Evolutionary conservation across 257 asterid species (phyloP), one percentile per base, ranked within the genome.

Genomic region (Penstemon eatonii): DNA sequence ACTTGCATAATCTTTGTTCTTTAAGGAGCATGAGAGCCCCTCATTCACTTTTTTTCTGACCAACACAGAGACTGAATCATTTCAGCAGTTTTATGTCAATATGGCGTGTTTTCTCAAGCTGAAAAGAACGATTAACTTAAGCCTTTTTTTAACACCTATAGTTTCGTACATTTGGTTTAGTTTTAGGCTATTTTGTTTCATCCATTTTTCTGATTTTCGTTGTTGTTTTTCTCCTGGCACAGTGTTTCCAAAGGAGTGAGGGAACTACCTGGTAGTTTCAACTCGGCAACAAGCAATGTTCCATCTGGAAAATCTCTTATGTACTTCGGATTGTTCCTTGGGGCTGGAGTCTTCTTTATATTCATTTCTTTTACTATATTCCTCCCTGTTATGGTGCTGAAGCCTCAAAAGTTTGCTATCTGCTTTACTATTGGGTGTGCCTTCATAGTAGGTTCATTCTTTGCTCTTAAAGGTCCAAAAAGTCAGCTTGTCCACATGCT

Each of bases 401-500:
- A 84, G 76, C 97, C 97, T 72, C 97, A 91, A 56, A 91, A 91
- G 73, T 91, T 91, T 77, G 97, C 97, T 65, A 81, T 85, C 77
- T 91, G 95, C 85, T 91, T 91, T 83, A 91, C 97, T 37, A 68
- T 88, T 62, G 97, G 97, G 42, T 91, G 97, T 76, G 89, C 78
- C 56, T 88, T 86, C 47, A 88, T 91, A 53, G 84, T 91, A 45
- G 96, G 91, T 69, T 85, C 97, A 5, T 83, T 91, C 72, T 88
- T 91, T 68, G 97, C 97, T 57, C 90, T 91, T 13, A 91, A 83
- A 74, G 97, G 97, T 59, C 95, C 97, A 19, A 85, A 67, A 66
- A 78, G 66, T 78, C 97, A 91, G 86, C 87, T 91, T 38, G 67
- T 52, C 44, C 97, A 91, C 86, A 88, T 91, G 97, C 9, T 81